Evolutionary conservation across 306 rosid species (phyloP), one percentile per base, ranked within the genome.

Genomic region (Inga leiocalycina): DNA sequence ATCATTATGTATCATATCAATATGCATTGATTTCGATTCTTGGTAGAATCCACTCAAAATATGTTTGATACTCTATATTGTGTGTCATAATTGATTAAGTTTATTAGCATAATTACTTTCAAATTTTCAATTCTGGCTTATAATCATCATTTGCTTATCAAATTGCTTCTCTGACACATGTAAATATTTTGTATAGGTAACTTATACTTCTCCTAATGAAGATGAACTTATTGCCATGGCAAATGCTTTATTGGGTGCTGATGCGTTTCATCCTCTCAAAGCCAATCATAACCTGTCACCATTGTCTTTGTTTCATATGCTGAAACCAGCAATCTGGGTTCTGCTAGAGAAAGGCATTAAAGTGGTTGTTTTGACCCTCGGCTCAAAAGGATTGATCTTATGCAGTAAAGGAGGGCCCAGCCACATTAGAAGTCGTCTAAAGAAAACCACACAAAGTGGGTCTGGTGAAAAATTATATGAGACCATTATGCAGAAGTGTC

Each of bases 141-240:
- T 56, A 57, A 72, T 66, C 65, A 43, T 73, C 24, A 65, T 79
- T 44, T 34, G 45, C 43, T 22, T 64, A 74, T 71, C 61, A 48
- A 76, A 79, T 30, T 46, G 83, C 62, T 46, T 82, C 43, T 39
- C 35, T 70, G 79, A 84, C 81, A 24, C 34, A 1, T 64, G 14
- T 64, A 54, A 17, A 66, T 75, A n/a, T 82, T 75, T 80, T 83
- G 44, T 83, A 44, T 84, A 93, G 97, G 90, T 93, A 81, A 80
- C 77, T 76, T 86, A 83, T 87, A 90, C 93, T 69, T 95, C 99
- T 46, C 98, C 99, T 43, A 95, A 93, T 74, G 96, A 91, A 90
- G 92, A 90, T 86, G 96, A 95, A 83, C 98, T 95, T 71, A 85
- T 89, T 45, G 92, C 96, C 1, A 92, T 95, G 99, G 96, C 97